Percentiles rank a stretch among this genome's conserved stretches.
Evolutionary conservation across 2,329 filamentous ascomycete species (phyloP).

Genomic region (Neobulgaria alba): DNA sequence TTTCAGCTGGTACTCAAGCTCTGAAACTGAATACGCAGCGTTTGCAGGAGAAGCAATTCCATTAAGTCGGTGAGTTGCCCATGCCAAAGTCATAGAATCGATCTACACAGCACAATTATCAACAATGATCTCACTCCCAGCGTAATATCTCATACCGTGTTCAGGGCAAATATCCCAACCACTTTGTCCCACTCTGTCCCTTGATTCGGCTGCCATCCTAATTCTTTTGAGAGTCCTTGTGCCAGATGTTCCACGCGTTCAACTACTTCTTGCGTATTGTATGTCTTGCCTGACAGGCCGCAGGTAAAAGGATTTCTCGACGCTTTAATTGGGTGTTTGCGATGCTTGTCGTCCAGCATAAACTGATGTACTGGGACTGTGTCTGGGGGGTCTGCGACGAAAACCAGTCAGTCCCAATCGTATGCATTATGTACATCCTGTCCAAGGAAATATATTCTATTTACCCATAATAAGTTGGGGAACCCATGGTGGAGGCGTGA

Average conservation of each 20-base stretch:
- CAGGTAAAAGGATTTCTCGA: constrained; percentile 69
- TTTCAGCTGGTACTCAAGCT: constrained; percentile 74
- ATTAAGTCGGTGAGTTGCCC: constrained; percentile 66
- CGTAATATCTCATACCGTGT: constrained; percentile 49
- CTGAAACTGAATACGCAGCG: constrained; percentile 72
- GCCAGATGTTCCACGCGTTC: constrained; percentile 59
- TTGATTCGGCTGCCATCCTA: constrained; percentile 61
- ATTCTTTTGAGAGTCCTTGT: constrained; percentile 58
- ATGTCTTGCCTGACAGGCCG: constrained; percentile 61
- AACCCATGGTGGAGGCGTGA: constrained; percentile 53
- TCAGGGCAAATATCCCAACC: constrained; percentile 67
- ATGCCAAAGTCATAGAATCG: constrained; percentile 64
- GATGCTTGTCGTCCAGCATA: constrained; percentile 64
- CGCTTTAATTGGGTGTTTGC: constrained; percentile 52
- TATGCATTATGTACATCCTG: no score
- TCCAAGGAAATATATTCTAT: constrained; percentile 12
- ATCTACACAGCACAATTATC: constrained; percentile 39
- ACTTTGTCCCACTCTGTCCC: constrained; percentile 79
- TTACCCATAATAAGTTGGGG: constrained; percentile 49
- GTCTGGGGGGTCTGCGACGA: constrained; percentile 43
- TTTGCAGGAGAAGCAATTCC: constrained; percentile 76
- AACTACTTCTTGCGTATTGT: constrained; percentile 53
- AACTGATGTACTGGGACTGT: constrained; percentile 68
- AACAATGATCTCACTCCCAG: neutral
- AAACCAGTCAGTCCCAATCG: no score